These are phyloP conservation scores for Marchantia paleacea DNA, from an alignment of 225 moss, liverwort and hornwort genomes.

Conservation along the genomic window DNA sequence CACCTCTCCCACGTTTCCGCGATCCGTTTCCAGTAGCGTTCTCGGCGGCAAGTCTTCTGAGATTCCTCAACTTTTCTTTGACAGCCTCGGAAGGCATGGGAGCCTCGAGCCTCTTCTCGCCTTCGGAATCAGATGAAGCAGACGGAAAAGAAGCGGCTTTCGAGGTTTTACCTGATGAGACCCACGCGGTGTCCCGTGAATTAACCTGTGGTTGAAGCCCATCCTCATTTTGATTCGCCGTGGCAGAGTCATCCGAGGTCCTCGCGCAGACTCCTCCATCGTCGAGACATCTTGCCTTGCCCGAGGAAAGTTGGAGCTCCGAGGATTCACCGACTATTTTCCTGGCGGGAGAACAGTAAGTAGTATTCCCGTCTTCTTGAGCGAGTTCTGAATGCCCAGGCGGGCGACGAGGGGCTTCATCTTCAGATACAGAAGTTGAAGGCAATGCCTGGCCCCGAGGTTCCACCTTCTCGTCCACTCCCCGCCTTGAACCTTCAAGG, in stretches of 20 bases:
- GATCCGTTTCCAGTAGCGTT: not conserved
- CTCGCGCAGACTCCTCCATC: not conserved
- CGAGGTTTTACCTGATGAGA: constrained; percentile 1
- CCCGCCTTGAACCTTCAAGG: not conserved
- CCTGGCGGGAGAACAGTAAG: not conserved
- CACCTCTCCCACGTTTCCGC: not conserved
- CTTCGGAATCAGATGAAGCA: not conserved
- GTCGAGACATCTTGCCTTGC: not conserved
- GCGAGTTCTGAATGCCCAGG: not conserved
- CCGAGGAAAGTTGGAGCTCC: not conserved
- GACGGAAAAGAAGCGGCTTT: not conserved
- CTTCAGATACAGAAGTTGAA: not conserved
- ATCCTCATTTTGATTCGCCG: not conserved
- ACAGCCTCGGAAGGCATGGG: constrained; percentile 5
- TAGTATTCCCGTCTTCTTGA: not conserved
- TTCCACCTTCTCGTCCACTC: not conserved
- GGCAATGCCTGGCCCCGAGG: not conserved
- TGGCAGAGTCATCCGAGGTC: not conserved
- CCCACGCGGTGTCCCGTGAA: not conserved
- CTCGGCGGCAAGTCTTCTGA: constrained; percentile 24
- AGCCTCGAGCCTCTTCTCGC: not conserved
- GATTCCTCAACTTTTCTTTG: constrained; percentile 36
- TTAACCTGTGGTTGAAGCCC: not conserved
- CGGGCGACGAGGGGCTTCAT: not conserved
- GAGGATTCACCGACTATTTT: not conserved